These are phyloP conservation scores for Podospora didyma DNA, from an alignment of 495 filamentous ascomycete genomes.

Conservation along the genomic window DNA sequence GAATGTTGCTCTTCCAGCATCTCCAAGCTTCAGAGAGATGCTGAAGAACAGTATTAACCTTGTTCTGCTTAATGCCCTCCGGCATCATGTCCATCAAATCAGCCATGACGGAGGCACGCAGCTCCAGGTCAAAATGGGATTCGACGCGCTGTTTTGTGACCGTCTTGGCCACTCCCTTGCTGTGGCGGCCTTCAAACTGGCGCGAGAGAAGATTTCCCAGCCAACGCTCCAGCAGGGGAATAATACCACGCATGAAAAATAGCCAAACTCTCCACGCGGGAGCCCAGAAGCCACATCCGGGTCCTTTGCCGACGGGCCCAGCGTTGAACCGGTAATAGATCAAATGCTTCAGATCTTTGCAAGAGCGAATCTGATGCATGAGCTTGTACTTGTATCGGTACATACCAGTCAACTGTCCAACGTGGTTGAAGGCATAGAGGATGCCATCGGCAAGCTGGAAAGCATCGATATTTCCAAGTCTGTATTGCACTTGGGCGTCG, in stretches of 20 bases:
- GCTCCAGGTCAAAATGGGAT: conserved; percentile 96
- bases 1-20: conserved; percentile 99
- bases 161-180: conserved; percentile 98
- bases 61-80: conserved; percentile 98
- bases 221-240: conserved; percentile 95
- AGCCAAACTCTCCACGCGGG: conserved; percentile 99
- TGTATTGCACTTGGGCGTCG: conserved; percentile 97
- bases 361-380: conserved; percentile 99
- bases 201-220: conserved; percentile 93
- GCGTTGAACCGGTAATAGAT: conserved; percentile 99
- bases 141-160: conserved; percentile 99
- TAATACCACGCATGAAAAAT: conserved; percentile 99
- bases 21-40: conserved; percentile 97
- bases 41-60: conserved; percentile 96
- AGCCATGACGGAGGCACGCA: conserved; percentile 97
- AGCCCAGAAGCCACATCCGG: conserved; percentile 98
- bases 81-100: conserved; percentile 99
- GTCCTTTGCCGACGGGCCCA: conserved; percentile 94
- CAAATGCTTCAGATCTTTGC: conserved; percentile 98
- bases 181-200: conserved; percentile 98
- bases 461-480: conserved; percentile 96
- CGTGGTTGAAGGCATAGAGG: conserved; percentile 98
- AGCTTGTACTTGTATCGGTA: conserved; percentile 99
- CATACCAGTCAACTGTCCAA: conserved; percentile 98
- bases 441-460: conserved; percentile 99